Conservation (phyloP, 768 basidiomycete species). For the Mycena capillaripes region DNA sequence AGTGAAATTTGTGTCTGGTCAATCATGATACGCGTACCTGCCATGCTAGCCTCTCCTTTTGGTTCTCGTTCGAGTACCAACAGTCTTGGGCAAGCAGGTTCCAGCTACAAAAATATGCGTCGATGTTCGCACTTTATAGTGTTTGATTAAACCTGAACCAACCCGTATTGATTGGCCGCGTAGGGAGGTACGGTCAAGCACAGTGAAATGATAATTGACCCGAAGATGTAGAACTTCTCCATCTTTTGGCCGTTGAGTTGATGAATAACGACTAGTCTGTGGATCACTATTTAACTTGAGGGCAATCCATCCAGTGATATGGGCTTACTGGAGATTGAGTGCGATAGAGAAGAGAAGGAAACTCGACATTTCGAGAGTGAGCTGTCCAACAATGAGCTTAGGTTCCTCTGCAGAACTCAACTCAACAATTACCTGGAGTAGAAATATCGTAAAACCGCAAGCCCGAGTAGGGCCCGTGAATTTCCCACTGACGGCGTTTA, state of each 20-base stretch:
- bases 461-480: conserved; percentile 22
- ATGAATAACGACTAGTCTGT: conserved; percentile 39
- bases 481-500: conserved; percentile 36
- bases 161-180: conserved; percentile 38
- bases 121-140: too few relatives aligned
- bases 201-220: conserved; percentile 26
- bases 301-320: neutral
- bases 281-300: neutral
- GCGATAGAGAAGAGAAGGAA: conserved; percentile 37
- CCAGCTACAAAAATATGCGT: conserved; percentile 23
- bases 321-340: conserved; percentile 39
- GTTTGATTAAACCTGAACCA: neutral
- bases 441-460: conserved; percentile 39
- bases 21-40: conserved; percentile 28
- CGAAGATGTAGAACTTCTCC: conserved; percentile 38
- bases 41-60: conserved; percentile 32
- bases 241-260: too few relatives aligned
- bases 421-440: conserved; percentile 21
- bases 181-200: conserved; percentile 37
- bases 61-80: conserved; percentile 41
- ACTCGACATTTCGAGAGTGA: conserved; percentile 38
- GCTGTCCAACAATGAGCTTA: neutral
- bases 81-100: conserved; percentile 39
- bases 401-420: neutral
- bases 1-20: neutral